phyloP scores from a whole-genome alignment of 1,284 basidiomycete species.

The Cutaneotrichosporon spelunceum region DNA sequence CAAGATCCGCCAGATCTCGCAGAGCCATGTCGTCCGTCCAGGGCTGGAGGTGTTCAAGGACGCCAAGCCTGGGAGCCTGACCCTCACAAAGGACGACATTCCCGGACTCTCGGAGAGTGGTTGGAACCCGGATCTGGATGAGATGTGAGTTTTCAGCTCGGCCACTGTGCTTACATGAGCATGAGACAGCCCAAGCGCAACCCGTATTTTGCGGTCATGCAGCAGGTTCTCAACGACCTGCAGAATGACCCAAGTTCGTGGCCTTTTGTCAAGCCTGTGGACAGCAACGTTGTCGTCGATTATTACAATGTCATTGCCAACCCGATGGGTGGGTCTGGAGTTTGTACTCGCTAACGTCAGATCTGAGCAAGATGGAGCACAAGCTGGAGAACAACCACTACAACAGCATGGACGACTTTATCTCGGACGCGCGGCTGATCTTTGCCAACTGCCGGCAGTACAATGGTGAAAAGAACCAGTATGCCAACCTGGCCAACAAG shows the following conservation, averaged over 20 bases:
- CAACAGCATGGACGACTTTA: slow-evolving; percentile 69
- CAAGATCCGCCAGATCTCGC: slow-evolving; percentile 85
- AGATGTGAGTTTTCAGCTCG: slow-evolving; percentile 57
- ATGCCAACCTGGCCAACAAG: slow-evolving; percentile 79
- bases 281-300: slow-evolving; percentile 76
- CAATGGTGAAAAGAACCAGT: slow-evolving; percentile 81
- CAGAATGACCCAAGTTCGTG: slow-evolving; percentile 78
- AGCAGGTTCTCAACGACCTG: slow-evolving; percentile 77
- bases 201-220: slow-evolving; percentile 65
- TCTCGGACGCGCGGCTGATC: slow-evolving; percentile 76
- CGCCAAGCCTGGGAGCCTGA: slow-evolving; percentile 41
- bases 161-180: slow-evolving; percentile 29
- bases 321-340: slow-evolving; percentile 76
- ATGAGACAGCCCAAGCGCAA: slow-evolving; percentile 58
- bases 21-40: slow-evolving; percentile 78
- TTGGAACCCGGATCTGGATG: slow-evolving; percentile 84
- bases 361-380: slow-evolving; percentile 87
- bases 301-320: slow-evolving; percentile 87
- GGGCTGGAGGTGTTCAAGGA: slow-evolving; percentile 76
- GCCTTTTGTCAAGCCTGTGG: slow-evolving; percentile 65
- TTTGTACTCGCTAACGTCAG: slow-evolving; percentile 53
- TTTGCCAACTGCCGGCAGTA: slow-evolving; percentile 90
- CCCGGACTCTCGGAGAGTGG: slow-evolving; percentile 88
- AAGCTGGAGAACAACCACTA: slow-evolving; percentile 81
- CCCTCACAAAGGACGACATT: slow-evolving; percentile 59